phyloP scores from a whole-genome alignment of 2,329 filamentous ascomycete genomes.

The Lasiodiplodia hormozganensis region DNA sequence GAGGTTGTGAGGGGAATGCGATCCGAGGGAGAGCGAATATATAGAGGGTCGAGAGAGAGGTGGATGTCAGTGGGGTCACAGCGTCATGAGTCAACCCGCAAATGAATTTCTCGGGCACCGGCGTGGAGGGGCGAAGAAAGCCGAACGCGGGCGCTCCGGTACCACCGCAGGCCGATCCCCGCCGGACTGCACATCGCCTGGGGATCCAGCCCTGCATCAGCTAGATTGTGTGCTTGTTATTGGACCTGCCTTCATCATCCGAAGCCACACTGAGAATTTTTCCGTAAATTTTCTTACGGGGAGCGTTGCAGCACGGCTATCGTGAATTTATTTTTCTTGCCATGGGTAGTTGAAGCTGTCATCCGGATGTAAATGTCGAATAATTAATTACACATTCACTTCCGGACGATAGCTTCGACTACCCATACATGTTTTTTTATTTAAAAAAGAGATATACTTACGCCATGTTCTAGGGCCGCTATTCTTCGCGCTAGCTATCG shows the following conservation, averaged over 20 bases:
- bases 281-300: background rate
- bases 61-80: slow-evolving; percentile 24
- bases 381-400: too few relatives aligned
- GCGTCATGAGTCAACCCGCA: slow-evolving; percentile 29
- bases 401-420: too few relatives aligned
- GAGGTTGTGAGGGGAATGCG: slow-evolving; percentile 5
- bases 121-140: slow-evolving; percentile 27
- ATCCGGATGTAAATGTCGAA: too few relatives aligned
- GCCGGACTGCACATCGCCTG: slow-evolving; percentile 12
- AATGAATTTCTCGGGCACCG: slow-evolving; percentile 28
- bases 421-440: too few relatives aligned
- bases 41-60: slow-evolving; percentile 8
- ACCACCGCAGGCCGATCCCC: slow-evolving; percentile 19
- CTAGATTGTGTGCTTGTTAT: slow-evolving; percentile 5
- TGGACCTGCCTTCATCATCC: background rate
- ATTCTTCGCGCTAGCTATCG: background rate
- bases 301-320: too few relatives aligned
- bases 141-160: slow-evolving; percentile 24
- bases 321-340: too few relatives aligned
- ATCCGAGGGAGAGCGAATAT: slow-evolving; percentile 3
- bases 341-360: too few relatives aligned
- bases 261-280: background rate
- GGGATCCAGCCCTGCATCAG: slow-evolving; percentile 13
- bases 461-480: too few relatives aligned
- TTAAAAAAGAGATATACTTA: too few relatives aligned